Evolutionary conservation across 1,139 yeast genomes (phyloP).

Genomic region (Kluyveromyces sp.): DNA sequence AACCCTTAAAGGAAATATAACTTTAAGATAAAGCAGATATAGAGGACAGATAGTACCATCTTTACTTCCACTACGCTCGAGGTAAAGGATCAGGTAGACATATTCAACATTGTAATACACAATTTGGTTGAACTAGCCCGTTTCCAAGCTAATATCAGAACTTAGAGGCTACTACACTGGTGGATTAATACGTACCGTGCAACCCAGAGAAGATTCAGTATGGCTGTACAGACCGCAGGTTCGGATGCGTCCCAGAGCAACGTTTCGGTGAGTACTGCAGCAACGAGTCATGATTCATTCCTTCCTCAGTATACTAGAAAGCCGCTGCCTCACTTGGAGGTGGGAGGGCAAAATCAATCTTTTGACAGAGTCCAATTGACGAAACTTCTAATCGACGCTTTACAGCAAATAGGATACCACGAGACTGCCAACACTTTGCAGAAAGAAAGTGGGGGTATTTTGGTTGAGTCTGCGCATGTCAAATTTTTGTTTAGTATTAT

Average conservation of each 20-base stretch:
- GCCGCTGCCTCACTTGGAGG: constrained; percentile 5
- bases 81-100: too few relatives aligned
- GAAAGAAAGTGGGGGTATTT: constrained; percentile 35
- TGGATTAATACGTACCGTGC: too few relatives aligned
- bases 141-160: too few relatives aligned
- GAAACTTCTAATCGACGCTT: constrained; percentile 42
- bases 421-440: constrained; percentile 37
- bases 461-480: constrained; percentile 39
- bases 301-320: constrained; percentile 9
- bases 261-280: constrained; percentile 1
- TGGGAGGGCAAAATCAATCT: constrained; percentile 5
- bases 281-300: constrained; percentile 7
- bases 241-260: not conserved
- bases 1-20: not conserved
- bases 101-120: too few relatives aligned
- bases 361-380: constrained; percentile 39
- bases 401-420: constrained; percentile 43
- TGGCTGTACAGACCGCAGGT: constrained; percentile 7
- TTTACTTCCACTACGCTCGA: too few relatives aligned
- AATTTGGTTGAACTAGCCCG: too few relatives aligned
- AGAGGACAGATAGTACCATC: too few relatives aligned
- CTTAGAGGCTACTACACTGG: too few relatives aligned
- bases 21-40: not conserved
- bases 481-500: constrained; percentile 37
- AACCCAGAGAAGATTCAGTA: too few relatives aligned